Evolutionary conservation across 768 basidiomycete species (phyloP).

Genomic region (Artomyces pyxidatus): DNA sequence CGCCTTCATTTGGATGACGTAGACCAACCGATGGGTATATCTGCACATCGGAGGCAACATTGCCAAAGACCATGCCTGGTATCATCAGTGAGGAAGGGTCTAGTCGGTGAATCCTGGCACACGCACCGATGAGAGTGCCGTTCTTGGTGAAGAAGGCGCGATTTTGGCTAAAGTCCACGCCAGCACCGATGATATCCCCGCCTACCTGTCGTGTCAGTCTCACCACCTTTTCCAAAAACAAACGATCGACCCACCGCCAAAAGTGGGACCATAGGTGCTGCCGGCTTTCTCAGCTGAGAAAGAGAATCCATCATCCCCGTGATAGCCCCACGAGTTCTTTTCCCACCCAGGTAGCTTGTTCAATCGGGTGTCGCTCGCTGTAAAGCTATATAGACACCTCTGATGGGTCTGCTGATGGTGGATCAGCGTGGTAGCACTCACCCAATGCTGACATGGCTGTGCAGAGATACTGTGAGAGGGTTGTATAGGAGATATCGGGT

Average conservation of each 20-base stretch:
- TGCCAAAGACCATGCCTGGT: slow-evolving; percentile 70
- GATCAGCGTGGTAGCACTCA: slow-evolving; percentile 25
- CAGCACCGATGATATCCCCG: slow-evolving; percentile 86
- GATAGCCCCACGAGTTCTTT: slow-evolving; percentile 82
- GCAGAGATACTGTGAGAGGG: slow-evolving; percentile 14
- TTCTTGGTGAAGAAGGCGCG: slow-evolving; percentile 89
- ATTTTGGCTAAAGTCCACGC: slow-evolving; percentile 79
- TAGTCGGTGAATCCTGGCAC: slow-evolving; percentile 7
- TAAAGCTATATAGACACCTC: slow-evolving; percentile 41
- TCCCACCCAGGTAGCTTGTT: slow-evolving; percentile 84
- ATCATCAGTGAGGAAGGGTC: slow-evolving; percentile 3
- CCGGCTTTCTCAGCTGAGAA: slow-evolving; percentile 72
- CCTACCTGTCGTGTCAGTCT: slow-evolving; percentile 35
- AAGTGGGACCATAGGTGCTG: slow-evolving; percentile 66
- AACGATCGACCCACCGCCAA: slow-evolving; percentile 52
- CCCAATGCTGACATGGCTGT: slow-evolving; percentile 78
- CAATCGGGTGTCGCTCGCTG: slow-evolving; percentile 53
- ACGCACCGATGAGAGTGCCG: slow-evolving; percentile 57
- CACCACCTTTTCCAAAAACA: slow-evolving; percentile 4
- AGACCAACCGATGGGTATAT: slow-evolving; percentile 88
- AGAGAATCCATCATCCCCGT: slow-evolving; percentile 80
- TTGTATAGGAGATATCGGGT: slow-evolving; percentile 2
- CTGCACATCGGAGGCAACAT: slow-evolving; percentile 54
- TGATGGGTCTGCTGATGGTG: slow-evolving; percentile 8
- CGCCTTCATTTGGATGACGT: slow-evolving; percentile 66